A percentile compares a stretch with the other conserved stretches of the same genome.
These are phyloP conservation scores for Hura crepitans DNA, from an alignment of 441 rosid genomes.

Conservation along the genomic window DNA sequence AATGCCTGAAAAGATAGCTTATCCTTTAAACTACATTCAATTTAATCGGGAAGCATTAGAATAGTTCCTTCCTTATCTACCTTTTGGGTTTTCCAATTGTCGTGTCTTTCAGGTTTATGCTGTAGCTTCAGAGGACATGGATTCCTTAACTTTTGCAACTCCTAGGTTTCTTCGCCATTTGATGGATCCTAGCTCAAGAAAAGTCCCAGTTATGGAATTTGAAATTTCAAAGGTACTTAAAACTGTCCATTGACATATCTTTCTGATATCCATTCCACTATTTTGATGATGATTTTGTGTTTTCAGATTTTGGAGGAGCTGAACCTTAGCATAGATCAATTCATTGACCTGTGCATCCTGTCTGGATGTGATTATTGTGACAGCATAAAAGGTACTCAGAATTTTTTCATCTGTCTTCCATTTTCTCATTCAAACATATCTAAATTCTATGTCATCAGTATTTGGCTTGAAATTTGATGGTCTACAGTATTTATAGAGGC, in stretches of 20 bases:
- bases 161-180: slow-evolving; percentile 91
- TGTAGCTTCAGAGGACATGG: slow-evolving; percentile 99
- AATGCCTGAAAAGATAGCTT: background rate
- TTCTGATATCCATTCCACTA: slow-evolving; percentile 5
- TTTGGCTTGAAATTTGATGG: background rate
- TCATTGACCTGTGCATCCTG: slow-evolving; percentile 90
- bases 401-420: slow-evolving; percentile 9
- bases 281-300: slow-evolving; percentile 20
- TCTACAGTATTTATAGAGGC: too few relatives aligned
- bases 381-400: slow-evolving; percentile 73
- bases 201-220: slow-evolving; percentile 94
- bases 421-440: background rate
- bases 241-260: slow-evolving; percentile 10
- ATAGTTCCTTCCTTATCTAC: background rate
- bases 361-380: slow-evolving; percentile 99
- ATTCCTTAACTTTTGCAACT: slow-evolving; percentile 93
- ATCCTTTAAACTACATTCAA: background rate
- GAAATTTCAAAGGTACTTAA: slow-evolving; percentile 63
- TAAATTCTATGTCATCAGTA: background rate
- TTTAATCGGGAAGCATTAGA: background rate
- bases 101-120: slow-evolving; percentile 67
- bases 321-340: slow-evolving; percentile 88
- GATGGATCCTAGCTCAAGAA: slow-evolving; percentile 98
- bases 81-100: background rate
- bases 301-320: slow-evolving; percentile 81